Conservation (phyloP, 176 grass and related monocot species). For the Hyparrhenia diplandra region DNA sequence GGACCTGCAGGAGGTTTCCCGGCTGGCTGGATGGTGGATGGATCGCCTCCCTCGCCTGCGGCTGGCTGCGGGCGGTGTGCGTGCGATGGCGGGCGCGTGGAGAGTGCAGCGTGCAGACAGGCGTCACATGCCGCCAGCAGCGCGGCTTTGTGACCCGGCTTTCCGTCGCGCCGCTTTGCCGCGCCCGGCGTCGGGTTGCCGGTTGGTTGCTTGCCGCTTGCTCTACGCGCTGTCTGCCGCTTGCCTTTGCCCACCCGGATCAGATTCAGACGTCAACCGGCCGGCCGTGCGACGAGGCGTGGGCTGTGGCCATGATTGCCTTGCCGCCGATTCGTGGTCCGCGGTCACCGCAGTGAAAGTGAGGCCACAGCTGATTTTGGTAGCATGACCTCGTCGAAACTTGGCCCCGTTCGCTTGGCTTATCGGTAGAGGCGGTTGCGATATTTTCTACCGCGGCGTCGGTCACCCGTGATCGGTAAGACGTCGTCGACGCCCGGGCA, state of each 20-base stretch:
- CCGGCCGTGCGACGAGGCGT: not conserved
- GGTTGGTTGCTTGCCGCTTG: not conserved
- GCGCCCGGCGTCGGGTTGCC: not conserved
- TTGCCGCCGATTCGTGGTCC: conserved; percentile 1
- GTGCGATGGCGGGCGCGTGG: not conserved
- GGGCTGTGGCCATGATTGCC: not conserved
- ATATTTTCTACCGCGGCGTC: too few relatives aligned
- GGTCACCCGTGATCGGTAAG: too few relatives aligned
- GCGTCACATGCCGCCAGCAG: conserved; percentile 15
- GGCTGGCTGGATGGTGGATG: not conserved
- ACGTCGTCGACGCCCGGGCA: too few relatives aligned
- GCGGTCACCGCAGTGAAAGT: too few relatives aligned
- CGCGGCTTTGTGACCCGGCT: conserved; percentile 9
- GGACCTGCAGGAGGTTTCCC: not conserved
- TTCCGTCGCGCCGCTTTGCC: conserved; percentile 2
- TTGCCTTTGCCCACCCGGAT: not conserved
- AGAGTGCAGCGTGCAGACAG: not conserved
- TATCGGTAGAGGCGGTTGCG: too few relatives aligned
- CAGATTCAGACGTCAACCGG: not conserved
- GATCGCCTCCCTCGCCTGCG: too few relatives aligned
- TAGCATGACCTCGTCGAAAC: too few relatives aligned
- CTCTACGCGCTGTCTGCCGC: not conserved
- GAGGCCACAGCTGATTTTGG: too few relatives aligned
- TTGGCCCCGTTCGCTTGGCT: too few relatives aligned
- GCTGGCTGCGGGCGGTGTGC: not conserved